Conservation (phyloP, 768 basidiomycete species). For the Mycena alexandri region DNA sequence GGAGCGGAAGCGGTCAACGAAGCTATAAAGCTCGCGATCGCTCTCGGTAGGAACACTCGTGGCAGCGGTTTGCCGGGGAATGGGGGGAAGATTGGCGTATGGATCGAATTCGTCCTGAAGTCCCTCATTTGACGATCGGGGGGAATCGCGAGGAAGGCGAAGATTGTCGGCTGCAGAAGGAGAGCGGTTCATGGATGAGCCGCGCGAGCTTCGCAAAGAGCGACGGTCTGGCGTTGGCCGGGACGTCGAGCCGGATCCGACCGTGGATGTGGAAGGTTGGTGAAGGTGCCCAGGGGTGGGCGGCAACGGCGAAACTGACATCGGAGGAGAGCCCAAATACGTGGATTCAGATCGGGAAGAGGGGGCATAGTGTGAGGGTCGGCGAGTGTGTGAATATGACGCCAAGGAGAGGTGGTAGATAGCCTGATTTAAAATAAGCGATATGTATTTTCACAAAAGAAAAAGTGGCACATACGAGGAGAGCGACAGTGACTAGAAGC, state of each 20-base stretch:
- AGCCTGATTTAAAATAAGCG: constrained; percentile 38
- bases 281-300: constrained; percentile 28
- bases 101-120: too few species aligned
- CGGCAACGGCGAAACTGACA: constrained; percentile 30
- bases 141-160: too few species aligned
- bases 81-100: too few species aligned
- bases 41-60: too few species aligned
- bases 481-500: constrained; percentile 61
- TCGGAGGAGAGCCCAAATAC: constrained; percentile 38
- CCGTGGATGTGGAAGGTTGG: constrained; percentile 41
- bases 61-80: too few species aligned
- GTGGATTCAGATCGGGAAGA: constrained; percentile 36
- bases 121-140: too few species aligned
- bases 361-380: constrained; percentile 37
- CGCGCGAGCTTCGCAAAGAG: constrained; percentile 30
- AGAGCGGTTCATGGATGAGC: constrained; percentile 22
- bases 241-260: constrained; percentile 27
- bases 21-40: constrained; percentile 52
- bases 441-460: background rate
- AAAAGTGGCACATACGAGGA: constrained; percentile 66
- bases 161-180: too few species aligned
- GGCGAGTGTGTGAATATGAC: constrained; percentile 44
- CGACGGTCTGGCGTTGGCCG: constrained; percentile 34
- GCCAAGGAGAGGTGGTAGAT: constrained; percentile 45
- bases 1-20: constrained; percentile 64